These are phyloP conservation scores for Aspergillus funiculosus DNA, from an alignment of 495 filamentous ascomycete genomes.

Conservation along the genomic window DNA sequence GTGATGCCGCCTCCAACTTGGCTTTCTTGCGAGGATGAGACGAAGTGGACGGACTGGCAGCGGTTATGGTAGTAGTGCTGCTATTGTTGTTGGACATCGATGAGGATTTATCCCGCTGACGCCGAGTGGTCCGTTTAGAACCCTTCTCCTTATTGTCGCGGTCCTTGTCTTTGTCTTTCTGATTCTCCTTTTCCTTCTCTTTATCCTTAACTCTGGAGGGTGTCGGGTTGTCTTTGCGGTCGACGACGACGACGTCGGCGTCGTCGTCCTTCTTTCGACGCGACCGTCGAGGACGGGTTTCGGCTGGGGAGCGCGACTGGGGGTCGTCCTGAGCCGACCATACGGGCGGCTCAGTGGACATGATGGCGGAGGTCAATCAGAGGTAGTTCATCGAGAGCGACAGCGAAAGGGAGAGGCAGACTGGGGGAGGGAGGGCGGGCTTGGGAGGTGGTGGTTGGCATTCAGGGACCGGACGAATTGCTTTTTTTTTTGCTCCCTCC, in stretches of 20 bases:
- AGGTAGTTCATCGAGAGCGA: conserved; percentile 17
- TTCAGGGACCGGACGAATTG: background rate
- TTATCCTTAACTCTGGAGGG: conserved; percentile 21
- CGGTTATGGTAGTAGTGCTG: conserved; percentile 1
- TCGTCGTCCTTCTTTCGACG: conserved; percentile 45
- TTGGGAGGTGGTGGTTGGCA: background rate
- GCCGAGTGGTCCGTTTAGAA: conserved; percentile 35
- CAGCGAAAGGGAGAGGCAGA: conserved; percentile 12
- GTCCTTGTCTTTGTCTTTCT: conserved; percentile 28
- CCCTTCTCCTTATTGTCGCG: conserved; percentile 23
- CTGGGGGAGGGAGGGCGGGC: background rate
- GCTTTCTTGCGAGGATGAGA: conserved; percentile 43
- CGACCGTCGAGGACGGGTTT: conserved; percentile 35
- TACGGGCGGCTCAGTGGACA: conserved; percentile 23
- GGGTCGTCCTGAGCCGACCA: conserved; percentile 22
- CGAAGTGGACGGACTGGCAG: conserved; percentile 23
- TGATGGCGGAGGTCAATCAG: conserved; percentile 24
- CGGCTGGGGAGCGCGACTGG: conserved; percentile 17
- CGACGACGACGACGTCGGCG: conserved; percentile 15
- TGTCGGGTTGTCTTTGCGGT: conserved; percentile 20
- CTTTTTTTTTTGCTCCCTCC: background rate
- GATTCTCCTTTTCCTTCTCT: conserved; percentile 28
- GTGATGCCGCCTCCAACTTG: conserved; percentile 35
- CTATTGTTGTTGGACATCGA: conserved; percentile 22
- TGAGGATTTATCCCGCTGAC: conserved; percentile 37